phyloP scores from a whole-genome alignment of 441 rosid genomes.

The Eugenia klotzschiana region DNA sequence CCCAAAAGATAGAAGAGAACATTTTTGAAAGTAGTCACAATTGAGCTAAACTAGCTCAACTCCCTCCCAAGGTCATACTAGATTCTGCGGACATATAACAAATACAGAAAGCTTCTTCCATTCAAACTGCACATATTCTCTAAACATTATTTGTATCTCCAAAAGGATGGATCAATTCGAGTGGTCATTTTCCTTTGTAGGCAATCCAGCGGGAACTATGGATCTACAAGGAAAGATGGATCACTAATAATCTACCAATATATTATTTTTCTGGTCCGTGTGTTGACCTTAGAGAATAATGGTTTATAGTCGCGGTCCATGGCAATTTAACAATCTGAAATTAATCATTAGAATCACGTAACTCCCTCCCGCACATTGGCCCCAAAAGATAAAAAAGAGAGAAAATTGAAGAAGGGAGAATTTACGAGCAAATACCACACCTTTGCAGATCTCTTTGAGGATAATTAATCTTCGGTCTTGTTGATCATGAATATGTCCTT shows the following conservation, averaged over 20 bases:
- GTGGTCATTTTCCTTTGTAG: no score
- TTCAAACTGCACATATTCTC: neutral
- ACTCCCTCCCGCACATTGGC: no score
- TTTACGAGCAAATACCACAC: neutral
- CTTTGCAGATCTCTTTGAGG: neutral
- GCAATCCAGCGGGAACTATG: no score
- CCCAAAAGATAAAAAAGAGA: no score
- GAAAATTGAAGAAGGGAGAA: no score
- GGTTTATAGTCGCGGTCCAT: no score
- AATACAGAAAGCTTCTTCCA: neutral
- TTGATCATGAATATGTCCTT: neutral
- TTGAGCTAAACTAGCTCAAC: neutral
- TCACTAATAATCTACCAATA: no score
- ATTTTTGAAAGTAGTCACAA: neutral
- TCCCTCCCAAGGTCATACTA: neutral
- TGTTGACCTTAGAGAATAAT: no score
- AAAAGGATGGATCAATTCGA: neutral
- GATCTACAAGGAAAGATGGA: no score
- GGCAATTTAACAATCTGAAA: no score
- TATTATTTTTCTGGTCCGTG: no score
- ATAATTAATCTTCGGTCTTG: neutral
- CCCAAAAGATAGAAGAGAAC: neutral
- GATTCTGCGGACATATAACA: neutral
- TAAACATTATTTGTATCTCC: neutral
- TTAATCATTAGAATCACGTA: no score